Percentiles rank a stretch among this genome's conserved stretches.
Conservation (phyloP, 2,329 filamentous ascomycete species). For the Alternaria incomplexa region DNA sequence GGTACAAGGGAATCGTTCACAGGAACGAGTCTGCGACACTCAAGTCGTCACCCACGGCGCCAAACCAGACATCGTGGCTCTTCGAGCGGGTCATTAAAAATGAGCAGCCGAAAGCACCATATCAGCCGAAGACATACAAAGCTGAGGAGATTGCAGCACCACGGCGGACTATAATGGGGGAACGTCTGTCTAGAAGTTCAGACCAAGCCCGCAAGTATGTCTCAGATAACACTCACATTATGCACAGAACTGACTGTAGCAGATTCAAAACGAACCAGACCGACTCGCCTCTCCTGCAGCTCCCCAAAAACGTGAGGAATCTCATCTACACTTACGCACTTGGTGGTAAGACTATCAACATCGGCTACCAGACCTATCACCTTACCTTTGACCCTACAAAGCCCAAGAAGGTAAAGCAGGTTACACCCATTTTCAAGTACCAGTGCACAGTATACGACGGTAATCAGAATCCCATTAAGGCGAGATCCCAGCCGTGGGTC, state of each 20-base stretch:
- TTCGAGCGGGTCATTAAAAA: constrained; percentile 13
- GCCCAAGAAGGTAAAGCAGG: neutral
- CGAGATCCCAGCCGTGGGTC: constrained; percentile 2
- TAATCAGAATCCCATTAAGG: constrained; percentile 17
- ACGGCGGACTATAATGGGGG: constrained; percentile 13
- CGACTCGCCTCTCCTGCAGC: constrained; percentile 30
- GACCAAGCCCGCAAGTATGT: constrained; percentile 23
- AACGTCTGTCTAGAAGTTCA: constrained; percentile 14
- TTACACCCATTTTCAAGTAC: constrained; percentile 31
- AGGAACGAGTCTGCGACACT: neutral
- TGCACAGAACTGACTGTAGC: neutral
- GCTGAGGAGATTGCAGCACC: constrained; percentile 13
- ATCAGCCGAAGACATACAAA: constrained; percentile 19
- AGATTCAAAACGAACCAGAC: constrained; percentile 35
- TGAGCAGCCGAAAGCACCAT: constrained; percentile 12
- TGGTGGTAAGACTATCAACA: constrained; percentile 35
- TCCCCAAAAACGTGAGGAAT: constrained; percentile 30
- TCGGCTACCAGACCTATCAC: constrained; percentile 30
- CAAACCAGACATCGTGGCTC: constrained; percentile 11
- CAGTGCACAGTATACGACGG: constrained; percentile 21
- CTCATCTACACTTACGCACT: constrained; percentile 29
- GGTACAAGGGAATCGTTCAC: neutral
- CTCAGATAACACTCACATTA: neutral
- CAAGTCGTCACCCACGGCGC: neutral
- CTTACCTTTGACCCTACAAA: neutral